Conservation (phyloP, 2,329 filamentous ascomycete genomes). For the Pseudocercospora pini-densiflorae region DNA sequence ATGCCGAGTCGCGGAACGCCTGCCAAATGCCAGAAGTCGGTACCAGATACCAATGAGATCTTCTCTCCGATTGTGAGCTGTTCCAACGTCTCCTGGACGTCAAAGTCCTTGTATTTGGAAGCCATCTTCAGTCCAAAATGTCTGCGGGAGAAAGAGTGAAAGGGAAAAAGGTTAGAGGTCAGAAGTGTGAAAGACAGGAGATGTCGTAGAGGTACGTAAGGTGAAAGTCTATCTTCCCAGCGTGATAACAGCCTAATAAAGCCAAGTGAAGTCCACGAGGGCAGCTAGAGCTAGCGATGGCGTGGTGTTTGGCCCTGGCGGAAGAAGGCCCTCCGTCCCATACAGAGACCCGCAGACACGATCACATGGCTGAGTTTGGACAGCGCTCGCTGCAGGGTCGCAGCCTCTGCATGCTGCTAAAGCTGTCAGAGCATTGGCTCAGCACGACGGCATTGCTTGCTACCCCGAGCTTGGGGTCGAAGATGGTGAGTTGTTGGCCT, state of each 20-base stretch:
- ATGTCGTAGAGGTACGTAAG: too few species aligned
- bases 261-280: background rate
- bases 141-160: background rate
- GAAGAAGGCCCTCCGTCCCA: conserved; percentile 1
- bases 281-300: background rate
- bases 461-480: background rate
- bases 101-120: conserved; percentile 32
- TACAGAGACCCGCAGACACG: background rate
- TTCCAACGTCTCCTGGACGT: conserved; percentile 37
- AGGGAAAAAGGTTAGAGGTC: background rate
- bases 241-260: background rate
- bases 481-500: background rate
- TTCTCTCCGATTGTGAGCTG: conserved; percentile 39
- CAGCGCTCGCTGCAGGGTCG: background rate
- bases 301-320: background rate
- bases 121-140: conserved; percentile 6
- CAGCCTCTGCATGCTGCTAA: background rate
- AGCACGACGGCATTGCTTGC: background rate
- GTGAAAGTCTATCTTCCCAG: background rate
- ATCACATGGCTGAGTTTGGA: too few species aligned
- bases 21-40: conserved; percentile 73
- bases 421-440: background rate
- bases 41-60: conserved; percentile 38
- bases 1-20: conserved; percentile 64
- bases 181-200: background rate